Conservation (phyloP, 1,284 basidiomycete species). For the Naganishia liquefaciens region DNA sequence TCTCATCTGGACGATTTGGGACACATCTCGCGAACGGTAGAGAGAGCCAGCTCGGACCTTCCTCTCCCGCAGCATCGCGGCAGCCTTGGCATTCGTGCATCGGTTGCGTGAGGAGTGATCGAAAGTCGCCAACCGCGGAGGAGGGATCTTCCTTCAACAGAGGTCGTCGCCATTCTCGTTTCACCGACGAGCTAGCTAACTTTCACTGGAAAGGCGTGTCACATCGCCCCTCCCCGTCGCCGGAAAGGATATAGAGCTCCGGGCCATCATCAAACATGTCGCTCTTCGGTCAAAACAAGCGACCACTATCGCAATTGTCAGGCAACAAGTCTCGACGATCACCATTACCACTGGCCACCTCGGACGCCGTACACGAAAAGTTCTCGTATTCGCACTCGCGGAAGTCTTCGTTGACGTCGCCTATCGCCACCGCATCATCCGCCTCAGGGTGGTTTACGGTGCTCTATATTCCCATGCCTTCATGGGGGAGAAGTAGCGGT, state of each 20-base stretch:
- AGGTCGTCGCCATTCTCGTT: background rate
- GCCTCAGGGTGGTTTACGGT: constrained; percentile 45
- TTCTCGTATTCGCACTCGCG: constrained; percentile 39
- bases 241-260: background rate
- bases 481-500: constrained; percentile 20
- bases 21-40: too few relatives aligned
- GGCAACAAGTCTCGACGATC: constrained; percentile 42
- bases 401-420: constrained; percentile 33
- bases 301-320: constrained; percentile 41
- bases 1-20: too few relatives aligned
- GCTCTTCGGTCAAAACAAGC: constrained; percentile 54
- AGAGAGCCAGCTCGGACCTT: too few relatives aligned
- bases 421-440: constrained; percentile 30
- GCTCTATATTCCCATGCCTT: constrained; percentile 49
- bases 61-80: too few relatives aligned
- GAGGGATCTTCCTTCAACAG: background rate
- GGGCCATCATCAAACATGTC: constrained; percentile 43
- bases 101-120: background rate
- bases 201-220: background rate
- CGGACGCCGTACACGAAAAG: constrained; percentile 45
- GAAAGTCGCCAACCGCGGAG: background rate
- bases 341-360: constrained; percentile 47
- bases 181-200: background rate
- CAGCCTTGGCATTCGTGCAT: too few relatives aligned
- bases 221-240: background rate